These are phyloP conservation scores for Rhodamnia argentea DNA, from an alignment of 345 rosid species.

Conservation along the genomic window DNA sequence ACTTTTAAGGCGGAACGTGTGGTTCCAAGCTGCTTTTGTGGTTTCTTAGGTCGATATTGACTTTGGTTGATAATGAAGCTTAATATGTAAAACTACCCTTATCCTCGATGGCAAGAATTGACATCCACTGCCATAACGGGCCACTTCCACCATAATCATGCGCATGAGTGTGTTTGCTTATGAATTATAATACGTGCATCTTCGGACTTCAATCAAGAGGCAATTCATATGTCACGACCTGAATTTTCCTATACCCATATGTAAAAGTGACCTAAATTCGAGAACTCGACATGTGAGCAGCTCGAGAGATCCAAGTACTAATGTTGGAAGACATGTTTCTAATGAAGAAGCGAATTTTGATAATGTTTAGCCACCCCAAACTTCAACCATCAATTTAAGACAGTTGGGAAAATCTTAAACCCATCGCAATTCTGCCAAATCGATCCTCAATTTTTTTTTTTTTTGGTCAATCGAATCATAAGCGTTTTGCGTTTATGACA, in stretches of 20 bases:
- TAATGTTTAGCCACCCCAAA: background rate
- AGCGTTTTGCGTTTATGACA: too few species aligned
- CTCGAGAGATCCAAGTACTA: background rate
- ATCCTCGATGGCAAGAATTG: background rate
- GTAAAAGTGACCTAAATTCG: background rate
- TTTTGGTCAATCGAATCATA: too few species aligned
- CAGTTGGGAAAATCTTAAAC: background rate
- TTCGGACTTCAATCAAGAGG: background rate
- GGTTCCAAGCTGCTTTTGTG: background rate
- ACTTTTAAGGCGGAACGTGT: background rate
- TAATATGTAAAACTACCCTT: background rate
- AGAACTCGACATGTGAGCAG: background rate
- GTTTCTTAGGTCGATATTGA: background rate
- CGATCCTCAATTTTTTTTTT: too few species aligned
- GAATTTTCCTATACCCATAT: background rate
- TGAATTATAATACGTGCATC: background rate
- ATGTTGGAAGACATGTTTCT: background rate
- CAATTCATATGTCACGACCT: background rate
- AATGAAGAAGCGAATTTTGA: background rate
- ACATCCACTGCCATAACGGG: background rate
- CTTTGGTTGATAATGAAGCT: background rate
- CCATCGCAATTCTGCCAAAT: too few species aligned
- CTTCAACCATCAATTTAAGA: background rate
- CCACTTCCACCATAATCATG: background rate
- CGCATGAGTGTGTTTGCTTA: background rate